Conservation (phyloP, 768 basidiomycete species). For the Ramaria sp. region DNA sequence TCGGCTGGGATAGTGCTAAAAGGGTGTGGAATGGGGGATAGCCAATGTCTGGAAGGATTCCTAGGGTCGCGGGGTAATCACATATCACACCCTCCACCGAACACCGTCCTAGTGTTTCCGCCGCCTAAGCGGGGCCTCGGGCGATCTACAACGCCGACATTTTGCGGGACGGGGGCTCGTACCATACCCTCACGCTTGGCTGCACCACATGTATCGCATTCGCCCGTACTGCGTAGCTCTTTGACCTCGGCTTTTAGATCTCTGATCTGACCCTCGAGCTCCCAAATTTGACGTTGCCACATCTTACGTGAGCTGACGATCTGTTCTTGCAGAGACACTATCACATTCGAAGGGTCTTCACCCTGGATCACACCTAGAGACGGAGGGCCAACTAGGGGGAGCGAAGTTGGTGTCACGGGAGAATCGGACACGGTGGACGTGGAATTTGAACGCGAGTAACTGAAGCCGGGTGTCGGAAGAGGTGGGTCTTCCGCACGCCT, state of each 20-base stretch:
- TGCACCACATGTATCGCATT: constrained; percentile 52
- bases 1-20: not conserved
- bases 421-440: constrained; percentile 4
- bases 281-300: constrained; percentile 68
- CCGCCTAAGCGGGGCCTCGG: constrained; percentile 10
- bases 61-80: not conserved
- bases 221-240: constrained; percentile 35
- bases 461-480: constrained; percentile 35
- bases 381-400: not conserved
- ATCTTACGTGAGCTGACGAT: constrained; percentile 43
- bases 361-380: constrained; percentile 14
- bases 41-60: not conserved
- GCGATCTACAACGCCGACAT: constrained; percentile 9
- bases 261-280: constrained; percentile 62
- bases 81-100: constrained; percentile 9
- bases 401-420: constrained; percentile 7
- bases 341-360: constrained; percentile 34
- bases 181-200: constrained; percentile 26
- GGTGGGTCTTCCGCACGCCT: constrained; percentile 26
- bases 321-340: constrained; percentile 52
- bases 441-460: constrained; percentile 6
- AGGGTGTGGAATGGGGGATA: not conserved
- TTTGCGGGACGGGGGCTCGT: not conserved
- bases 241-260: constrained; percentile 64
- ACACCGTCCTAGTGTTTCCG: constrained; percentile 6